These are phyloP conservation scores for Irpex rosettiformis DNA, from an alignment of 1,284 basidiomycete genomes.

Conservation along the genomic window DNA sequence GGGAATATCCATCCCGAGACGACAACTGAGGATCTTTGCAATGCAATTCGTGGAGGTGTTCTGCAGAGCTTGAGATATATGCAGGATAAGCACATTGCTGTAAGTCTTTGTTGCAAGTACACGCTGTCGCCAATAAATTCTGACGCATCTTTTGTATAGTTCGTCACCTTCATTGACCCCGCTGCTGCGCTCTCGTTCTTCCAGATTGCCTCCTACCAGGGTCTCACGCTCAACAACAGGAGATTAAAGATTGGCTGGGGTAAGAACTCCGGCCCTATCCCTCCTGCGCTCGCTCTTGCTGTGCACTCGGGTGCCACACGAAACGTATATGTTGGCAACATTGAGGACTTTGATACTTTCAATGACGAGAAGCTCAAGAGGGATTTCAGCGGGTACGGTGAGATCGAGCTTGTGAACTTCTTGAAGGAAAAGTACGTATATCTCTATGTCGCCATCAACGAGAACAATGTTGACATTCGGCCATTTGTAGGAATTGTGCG, in stretches of 20 bases:
- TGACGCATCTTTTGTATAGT: conserved; percentile 41
- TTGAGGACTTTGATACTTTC: conserved; percentile 89
- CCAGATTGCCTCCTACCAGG: conserved; percentile 85
- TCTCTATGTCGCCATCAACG: neutral
- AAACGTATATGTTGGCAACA: conserved; percentile 92
- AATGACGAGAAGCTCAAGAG: conserved; percentile 81
- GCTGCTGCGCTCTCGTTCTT: conserved; percentile 88
- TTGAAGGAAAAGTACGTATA: conserved; percentile 82
- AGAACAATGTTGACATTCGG: neutral
- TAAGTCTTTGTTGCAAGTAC: conserved; percentile 35
- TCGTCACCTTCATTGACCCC: conserved; percentile 89
- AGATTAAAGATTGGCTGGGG: conserved; percentile 95
- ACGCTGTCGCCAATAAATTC: conserved; percentile 8
- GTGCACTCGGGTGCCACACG: conserved; percentile 89
- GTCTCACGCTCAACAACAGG: conserved; percentile 85
- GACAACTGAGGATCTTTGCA: conserved; percentile 88
- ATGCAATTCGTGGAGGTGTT: conserved; percentile 89
- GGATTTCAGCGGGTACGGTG: conserved; percentile 91
- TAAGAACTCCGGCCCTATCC: conserved; percentile 83
- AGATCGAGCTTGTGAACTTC: conserved; percentile 94
- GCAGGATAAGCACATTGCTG: conserved; percentile 92
- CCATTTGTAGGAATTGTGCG: conserved; percentile 70
- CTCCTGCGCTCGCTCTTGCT: conserved; percentile 78
- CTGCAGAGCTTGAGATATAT: conserved; percentile 89
- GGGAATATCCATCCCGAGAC: conserved; percentile 95